Evolutionary conservation across 306 rosid genomes (phyloP).

Genomic region (Vigna reflexopilosa): DNA sequence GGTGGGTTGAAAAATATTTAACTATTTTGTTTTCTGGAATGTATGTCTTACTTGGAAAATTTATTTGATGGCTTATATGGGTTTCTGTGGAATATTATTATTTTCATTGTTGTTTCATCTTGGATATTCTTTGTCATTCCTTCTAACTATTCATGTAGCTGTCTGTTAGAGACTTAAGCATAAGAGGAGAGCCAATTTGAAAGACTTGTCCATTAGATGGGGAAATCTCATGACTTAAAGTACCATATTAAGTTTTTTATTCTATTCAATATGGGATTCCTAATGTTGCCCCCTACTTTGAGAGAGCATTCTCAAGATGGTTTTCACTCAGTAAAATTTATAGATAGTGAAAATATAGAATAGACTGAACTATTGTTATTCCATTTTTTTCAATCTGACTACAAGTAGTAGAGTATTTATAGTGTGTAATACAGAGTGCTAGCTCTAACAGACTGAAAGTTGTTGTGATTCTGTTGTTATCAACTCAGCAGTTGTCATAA

Average conservation of each 20-base stretch:
- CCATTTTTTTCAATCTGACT: not conserved
- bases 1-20: conserved; percentile 16
- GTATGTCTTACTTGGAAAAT: conserved; percentile 19
- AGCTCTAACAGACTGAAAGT: not conserved
- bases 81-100: not conserved
- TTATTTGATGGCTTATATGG: conserved; percentile 20
- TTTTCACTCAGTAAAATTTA: not conserved
- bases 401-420: not conserved
- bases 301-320: not conserved
- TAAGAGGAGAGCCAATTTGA: not conserved
- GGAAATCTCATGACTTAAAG: not conserved
- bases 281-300: not conserved
- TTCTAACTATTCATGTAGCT: conserved; percentile 6
- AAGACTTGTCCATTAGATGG: not conserved
- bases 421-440: not conserved
- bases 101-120: conserved; percentile 10
- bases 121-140: not conserved
- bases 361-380: not conserved
- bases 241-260: too few species aligned
- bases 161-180: not conserved
- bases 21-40: conserved; percentile 30
- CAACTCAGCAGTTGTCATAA: not conserved
- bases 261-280: not conserved
- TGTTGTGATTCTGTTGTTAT: too few species aligned
- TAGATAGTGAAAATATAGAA: not conserved